Conservation (phyloP, 371 early-diverging fungal species). For the Lichtheimia hyalospora region DNA sequence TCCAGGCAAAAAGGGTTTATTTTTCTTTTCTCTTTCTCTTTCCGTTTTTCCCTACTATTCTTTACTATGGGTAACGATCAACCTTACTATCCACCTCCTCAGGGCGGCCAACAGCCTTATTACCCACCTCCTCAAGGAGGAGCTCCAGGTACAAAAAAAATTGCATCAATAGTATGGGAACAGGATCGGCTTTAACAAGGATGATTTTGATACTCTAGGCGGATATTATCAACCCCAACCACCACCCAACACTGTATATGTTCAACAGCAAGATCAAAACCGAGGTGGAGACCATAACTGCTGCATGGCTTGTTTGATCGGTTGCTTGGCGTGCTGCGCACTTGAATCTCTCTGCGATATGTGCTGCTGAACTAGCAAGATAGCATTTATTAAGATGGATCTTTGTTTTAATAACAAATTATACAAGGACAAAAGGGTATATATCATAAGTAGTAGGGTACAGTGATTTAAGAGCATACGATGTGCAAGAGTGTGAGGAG, state of each 20-base stretch:
- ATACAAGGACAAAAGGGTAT: not conserved
- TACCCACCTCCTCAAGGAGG: slow-evolving; percentile 18
- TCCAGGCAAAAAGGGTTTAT: not conserved
- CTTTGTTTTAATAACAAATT: not conserved
- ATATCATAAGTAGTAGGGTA: too few species aligned
- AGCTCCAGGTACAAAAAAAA: slow-evolving; percentile 8
- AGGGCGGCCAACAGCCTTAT: slow-evolving; percentile 7
- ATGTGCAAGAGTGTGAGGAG: too few species aligned
- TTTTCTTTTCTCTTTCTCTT: slow-evolving; percentile 5
- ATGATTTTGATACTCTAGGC: not conserved
- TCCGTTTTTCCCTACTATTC: not conserved
- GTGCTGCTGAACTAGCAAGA: slow-evolving; percentile 5
- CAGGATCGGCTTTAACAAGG: not conserved
- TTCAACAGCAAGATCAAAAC: slow-evolving; percentile 13
- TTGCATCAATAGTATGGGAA: not conserved
- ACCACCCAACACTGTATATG: slow-evolving; percentile 15
- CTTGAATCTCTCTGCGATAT: slow-evolving; percentile 14
- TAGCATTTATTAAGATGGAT: not conserved
- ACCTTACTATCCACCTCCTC: slow-evolving; percentile 14
- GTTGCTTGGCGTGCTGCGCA: slow-evolving; percentile 19
- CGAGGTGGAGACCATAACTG: slow-evolving; percentile 7
- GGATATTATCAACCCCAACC: slow-evolving; percentile 18
- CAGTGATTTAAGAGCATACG: too few species aligned
- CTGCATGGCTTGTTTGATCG: slow-evolving; percentile 20
- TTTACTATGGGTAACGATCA: slow-evolving; percentile 10